Evolutionary conservation across 345 rosid species (phyloP).

Genomic region (Eucalyptus curtisii): DNA sequence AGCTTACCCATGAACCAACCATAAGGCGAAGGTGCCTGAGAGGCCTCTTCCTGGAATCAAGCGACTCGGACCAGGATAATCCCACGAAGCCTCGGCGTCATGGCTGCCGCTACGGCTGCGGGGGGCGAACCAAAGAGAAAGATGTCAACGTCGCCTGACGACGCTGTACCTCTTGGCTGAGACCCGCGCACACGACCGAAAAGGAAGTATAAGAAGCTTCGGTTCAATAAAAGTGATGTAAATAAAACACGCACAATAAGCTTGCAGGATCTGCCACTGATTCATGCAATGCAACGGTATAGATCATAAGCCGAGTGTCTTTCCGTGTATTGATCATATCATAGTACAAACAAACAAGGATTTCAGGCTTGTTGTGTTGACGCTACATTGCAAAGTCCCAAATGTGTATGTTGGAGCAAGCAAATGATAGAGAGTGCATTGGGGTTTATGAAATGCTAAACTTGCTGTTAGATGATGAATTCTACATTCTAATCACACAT

Average conservation of each 20-base stretch:
- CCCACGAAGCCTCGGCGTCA: constrained; percentile 63
- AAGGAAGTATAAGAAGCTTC: background rate
- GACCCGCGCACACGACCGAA: background rate
- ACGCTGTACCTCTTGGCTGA: background rate
- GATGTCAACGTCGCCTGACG: constrained; percentile 17
- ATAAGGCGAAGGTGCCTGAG: constrained; percentile 63
- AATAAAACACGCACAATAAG: background rate
- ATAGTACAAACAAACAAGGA: background rate
- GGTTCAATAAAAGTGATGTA: background rate
- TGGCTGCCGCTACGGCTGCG: constrained; percentile 49
- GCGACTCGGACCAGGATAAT: constrained; percentile 56
- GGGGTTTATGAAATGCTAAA: background rate
- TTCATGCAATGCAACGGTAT: background rate
- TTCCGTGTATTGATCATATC: background rate
- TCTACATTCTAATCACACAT: background rate
- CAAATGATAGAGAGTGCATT: background rate
- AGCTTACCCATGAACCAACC: constrained; percentile 39
- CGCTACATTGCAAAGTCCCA: background rate
- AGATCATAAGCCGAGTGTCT: background rate
- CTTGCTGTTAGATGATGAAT: background rate
- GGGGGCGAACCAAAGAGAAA: constrained; percentile 27
- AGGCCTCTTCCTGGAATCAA: constrained; percentile 70
- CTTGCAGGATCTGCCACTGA: background rate
- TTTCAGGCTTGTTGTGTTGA: background rate
- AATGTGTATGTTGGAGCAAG: background rate